Evolutionary conservation across 2,329 filamentous ascomycete genomes (phyloP).

Genomic region (Fusarium nanum): DNA sequence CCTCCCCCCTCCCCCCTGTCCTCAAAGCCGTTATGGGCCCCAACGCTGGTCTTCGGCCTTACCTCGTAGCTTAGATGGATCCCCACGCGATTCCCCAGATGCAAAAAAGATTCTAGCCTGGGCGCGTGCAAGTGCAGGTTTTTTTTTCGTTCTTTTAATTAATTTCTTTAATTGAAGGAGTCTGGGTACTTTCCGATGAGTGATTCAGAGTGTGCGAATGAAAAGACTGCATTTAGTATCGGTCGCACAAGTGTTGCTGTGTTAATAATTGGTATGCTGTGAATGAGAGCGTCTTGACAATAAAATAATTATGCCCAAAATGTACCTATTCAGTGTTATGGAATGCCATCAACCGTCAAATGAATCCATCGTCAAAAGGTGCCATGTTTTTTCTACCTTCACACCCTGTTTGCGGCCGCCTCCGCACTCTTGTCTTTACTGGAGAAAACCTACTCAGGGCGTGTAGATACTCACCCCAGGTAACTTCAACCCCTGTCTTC

Average conservation of each 20-base stretch:
- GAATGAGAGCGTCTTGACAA: not conserved
- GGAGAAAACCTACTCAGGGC: not conserved
- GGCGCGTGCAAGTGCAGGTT: slow-evolving; percentile 32
- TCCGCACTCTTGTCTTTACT: slow-evolving; percentile 16
- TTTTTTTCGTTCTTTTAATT: slow-evolving; percentile 6
- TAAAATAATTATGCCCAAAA: not conserved
- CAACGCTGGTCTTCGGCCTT: slow-evolving; percentile 45
- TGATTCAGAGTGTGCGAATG: not conserved
- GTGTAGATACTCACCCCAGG: not conserved
- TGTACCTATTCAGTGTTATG: not conserved
- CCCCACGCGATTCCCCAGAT: slow-evolving; percentile 48
- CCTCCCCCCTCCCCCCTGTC: not conserved
- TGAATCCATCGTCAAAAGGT: not conserved
- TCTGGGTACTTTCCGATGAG: not conserved
- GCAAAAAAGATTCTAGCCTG: slow-evolving; percentile 40
- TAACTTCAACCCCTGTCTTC: slow-evolving; percentile 7
- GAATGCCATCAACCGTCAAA: not conserved
- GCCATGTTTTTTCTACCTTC: slow-evolving; percentile 18
- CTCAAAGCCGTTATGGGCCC: slow-evolving; percentile 42
- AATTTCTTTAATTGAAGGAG: slow-evolving; percentile 8
- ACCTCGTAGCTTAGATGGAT: slow-evolving; percentile 48
- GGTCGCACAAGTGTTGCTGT: slow-evolving; percentile 3
- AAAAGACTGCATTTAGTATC: too few relatives aligned
- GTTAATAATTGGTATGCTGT: not conserved
- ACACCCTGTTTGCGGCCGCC: slow-evolving; percentile 17